phyloP scores from a whole-genome alignment of 148 eudicot species.

The Chenopodium quinoa region DNA sequence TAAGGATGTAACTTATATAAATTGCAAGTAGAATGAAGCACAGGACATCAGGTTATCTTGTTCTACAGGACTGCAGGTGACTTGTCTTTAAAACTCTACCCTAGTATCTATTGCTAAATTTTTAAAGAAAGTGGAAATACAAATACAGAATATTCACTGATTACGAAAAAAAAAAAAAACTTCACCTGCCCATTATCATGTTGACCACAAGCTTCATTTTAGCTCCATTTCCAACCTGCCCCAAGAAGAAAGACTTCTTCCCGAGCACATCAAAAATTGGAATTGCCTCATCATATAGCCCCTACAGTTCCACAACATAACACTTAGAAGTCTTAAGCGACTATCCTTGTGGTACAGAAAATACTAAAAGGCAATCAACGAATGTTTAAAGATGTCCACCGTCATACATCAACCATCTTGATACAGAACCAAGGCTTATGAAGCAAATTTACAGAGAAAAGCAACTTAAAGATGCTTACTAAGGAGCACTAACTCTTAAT shows the following conservation, averaged over 20 bases:
- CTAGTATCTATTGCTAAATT: background rate
- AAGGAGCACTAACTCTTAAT: background rate
- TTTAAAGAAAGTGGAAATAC: background rate
- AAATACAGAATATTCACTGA: background rate
- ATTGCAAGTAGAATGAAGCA: background rate
- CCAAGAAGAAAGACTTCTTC: slow-evolving; percentile 90
- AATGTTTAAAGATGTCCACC: background rate
- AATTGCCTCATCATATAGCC: slow-evolving; percentile 71
- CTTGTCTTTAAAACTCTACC: background rate
- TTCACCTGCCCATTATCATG: slow-evolving; percentile 98
- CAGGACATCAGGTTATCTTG: background rate
- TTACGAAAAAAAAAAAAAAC: background rate
- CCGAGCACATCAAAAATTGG: slow-evolving; percentile 94
- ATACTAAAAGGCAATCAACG: background rate
- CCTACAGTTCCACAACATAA: slow-evolving; percentile 36
- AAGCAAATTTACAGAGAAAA: background rate
- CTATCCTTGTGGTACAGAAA: background rate
- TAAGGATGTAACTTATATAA: background rate
- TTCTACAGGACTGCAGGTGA: background rate
- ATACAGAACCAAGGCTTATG: background rate
- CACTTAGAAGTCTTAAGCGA: background rate
- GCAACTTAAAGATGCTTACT: background rate
- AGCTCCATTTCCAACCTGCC: slow-evolving; percentile 95
- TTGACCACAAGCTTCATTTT: slow-evolving; percentile 99
- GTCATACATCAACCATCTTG: background rate